Percentiles rank a stretch among this genome's conserved stretches.
Conservation (phyloP, 345 rosid genomes). For the Iberis pinnata region DNA sequence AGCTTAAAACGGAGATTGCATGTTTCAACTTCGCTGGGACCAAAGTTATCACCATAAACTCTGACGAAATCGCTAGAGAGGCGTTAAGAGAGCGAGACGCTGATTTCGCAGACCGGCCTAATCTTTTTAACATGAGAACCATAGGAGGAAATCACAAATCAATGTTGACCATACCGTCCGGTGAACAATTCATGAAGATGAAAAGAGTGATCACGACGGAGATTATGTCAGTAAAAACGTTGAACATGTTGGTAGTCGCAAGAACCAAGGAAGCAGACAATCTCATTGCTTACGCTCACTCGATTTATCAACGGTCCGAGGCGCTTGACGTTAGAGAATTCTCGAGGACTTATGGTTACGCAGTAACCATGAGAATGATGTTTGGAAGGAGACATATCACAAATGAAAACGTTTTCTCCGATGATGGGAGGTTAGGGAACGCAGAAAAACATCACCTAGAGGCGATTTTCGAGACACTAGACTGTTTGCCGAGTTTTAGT, state of each 20-base stretch:
- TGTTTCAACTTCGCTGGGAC: slow-evolving; percentile 35
- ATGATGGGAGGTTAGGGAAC: slow-evolving; percentile 20
- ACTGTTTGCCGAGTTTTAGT: slow-evolving; percentile 17
- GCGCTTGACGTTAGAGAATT: slow-evolving; percentile 14
- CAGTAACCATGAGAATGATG: slow-evolving; percentile 26
- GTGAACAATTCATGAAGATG: slow-evolving; percentile 43
- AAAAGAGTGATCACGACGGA: slow-evolving; percentile 32
- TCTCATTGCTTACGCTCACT: slow-evolving; percentile 33
- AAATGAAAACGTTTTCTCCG: not conserved
- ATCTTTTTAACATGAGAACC: not conserved
- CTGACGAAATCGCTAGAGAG: slow-evolving; percentile 36
- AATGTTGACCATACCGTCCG: slow-evolving; percentile 11
- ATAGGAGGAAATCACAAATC: slow-evolving; percentile 23
- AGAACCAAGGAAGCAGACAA: slow-evolving; percentile 46
- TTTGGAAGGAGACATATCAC: slow-evolving; percentile 24
- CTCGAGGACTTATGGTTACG: slow-evolving; percentile 25
- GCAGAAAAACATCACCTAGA: slow-evolving; percentile 22
- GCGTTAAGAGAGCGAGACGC: slow-evolving; percentile 32
- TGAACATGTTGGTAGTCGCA: slow-evolving; percentile 24
- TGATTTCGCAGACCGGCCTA: slow-evolving; percentile 34
- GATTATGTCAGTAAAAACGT: slow-evolving; percentile 19
- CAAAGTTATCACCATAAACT: slow-evolving; percentile 26
- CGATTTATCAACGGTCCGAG: slow-evolving; percentile 26
- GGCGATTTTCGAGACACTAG: slow-evolving; percentile 15
- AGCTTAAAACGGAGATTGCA: slow-evolving; percentile 30